Base-by-base conservation (phyloP, 257 asterid species). In the Buddleja alternifolia region DNA sequence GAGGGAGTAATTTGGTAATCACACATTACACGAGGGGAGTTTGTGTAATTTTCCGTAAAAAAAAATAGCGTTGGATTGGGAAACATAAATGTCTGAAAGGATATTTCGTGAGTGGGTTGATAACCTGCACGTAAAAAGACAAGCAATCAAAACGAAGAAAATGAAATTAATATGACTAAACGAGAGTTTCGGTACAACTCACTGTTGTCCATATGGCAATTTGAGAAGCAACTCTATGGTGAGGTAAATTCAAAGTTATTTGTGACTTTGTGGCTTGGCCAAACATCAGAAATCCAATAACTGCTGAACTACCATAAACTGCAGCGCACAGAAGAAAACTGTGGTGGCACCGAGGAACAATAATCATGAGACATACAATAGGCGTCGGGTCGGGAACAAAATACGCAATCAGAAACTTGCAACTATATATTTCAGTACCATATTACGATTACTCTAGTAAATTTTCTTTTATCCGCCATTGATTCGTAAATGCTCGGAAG, bases 401-500 rank as follows among this genome's bases (percentile, higher is more conserved):
- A n/a, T 47, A 0, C 53, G 17, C 17, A 21, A 47, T 14, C 8
- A 45, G 15, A 19, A 21, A 14, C 8, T 15, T 0, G 7, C n/a
- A 47, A 4, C 10, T 17, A 8, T 2, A 19, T 5, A 9, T 19
- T 32, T 39, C 10, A 46, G 32, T 72, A 83, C 88, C 85, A 74
- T 66, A 75, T 72, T 10, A 72, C 32, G 7, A 83, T 71, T 25
- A 83, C 85, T 69, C 61, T 76, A 32, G 76, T 72, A 65, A 80
- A 80, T 72, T 83, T 78, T 60, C 80, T 80, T 73, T 83, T 83
- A 46, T 83, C 85, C 60, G 82, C 83, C 88, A 83, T 83, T 45
- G 88, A 80, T 56, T 83, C 85, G 81, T 83, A 83, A 68, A 83
- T 83, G 74, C 80, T 83, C 45, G 88, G 85, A 60, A 80, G 80